Evolutionary conservation across 108 stramenopile genomes (phyloP).

Genomic region (Stephanodiscus triporus): DNA sequence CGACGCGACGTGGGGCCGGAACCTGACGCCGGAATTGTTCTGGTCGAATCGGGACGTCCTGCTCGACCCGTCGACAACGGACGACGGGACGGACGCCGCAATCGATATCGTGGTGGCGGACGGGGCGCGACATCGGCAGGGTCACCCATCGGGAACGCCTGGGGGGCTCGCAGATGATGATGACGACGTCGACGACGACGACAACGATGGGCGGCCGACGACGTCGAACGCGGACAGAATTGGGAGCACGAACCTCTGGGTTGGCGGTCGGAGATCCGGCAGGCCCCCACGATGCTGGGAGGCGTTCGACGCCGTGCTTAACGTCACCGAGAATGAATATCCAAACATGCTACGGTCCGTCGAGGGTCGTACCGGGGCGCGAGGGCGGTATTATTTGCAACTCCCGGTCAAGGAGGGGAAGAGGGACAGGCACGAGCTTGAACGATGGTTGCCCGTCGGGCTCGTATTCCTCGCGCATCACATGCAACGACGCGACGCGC

Average conservation of each 20-base stretch:
- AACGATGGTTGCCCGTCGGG: slow-evolving; percentile 72
- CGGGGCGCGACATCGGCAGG: neutral
- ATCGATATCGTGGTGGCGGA: slow-evolving; percentile 50
- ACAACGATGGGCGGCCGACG: neutral
- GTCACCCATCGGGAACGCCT: too few relatives aligned
- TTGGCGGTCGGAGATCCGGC: slow-evolving; percentile 72
- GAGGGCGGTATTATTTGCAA: slow-evolving; percentile 60
- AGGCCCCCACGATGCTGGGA: slow-evolving; percentile 77
- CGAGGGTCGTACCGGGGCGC: neutral
- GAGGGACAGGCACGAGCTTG: slow-evolving; percentile 63
- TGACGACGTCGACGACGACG: neutral
- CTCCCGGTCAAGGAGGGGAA: slow-evolving; percentile 78
- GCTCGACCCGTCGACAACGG: slow-evolving; percentile 17
- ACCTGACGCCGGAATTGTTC: slow-evolving; percentile 62
- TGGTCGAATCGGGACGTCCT: slow-evolving; percentile 52
- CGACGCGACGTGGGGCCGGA: slow-evolving; percentile 70
- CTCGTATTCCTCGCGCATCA: slow-evolving; percentile 61
- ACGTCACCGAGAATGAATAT: slow-evolving; percentile 76
- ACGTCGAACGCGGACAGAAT: slow-evolving; percentile 39
- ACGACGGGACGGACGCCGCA: slow-evolving; percentile 46
- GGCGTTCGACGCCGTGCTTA: slow-evolving; percentile 73
- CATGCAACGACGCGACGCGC: slow-evolving; percentile 26
- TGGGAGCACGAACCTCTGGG: slow-evolving; percentile 57
- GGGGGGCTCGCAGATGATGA: too few relatives aligned
- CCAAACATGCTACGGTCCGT: slow-evolving; percentile 44